phyloP scores from a whole-genome alignment of 176 grass and related monocot species.

The Juncus effusus region DNA sequence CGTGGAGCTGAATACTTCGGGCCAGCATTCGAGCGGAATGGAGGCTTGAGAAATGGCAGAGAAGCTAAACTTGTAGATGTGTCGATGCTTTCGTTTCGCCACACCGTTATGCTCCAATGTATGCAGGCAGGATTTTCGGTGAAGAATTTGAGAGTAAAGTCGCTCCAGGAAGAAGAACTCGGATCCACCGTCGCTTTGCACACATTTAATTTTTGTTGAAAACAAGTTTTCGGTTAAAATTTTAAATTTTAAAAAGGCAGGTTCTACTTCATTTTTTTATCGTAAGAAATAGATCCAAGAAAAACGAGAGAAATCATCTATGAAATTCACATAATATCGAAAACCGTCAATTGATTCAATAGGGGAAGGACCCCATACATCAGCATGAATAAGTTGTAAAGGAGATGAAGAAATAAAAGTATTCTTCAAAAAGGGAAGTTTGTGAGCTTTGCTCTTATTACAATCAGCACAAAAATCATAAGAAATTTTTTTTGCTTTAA shows the following conservation, averaged over 20 bases:
- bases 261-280: not conserved
- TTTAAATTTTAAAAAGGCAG: not conserved
- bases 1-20: not conserved
- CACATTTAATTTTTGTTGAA: not conserved
- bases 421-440: not conserved
- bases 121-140: constrained; percentile 8
- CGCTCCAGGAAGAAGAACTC: not conserved
- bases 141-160: not conserved
- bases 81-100: constrained; percentile 13
- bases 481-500: not conserved
- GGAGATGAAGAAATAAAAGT: not conserved
- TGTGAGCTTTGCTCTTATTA: not conserved
- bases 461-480: not conserved
- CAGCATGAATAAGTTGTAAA: constrained; percentile 1
- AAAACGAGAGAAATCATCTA: constrained; percentile 8
- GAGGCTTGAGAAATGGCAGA: not conserved
- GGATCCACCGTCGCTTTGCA: not conserved
- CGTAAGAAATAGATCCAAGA: not conserved
- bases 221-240: not conserved
- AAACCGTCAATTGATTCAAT: not conserved
- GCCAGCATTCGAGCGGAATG: not conserved
- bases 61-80: not conserved
- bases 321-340: constrained; percentile 1
- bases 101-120: not conserved
- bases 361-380: constrained; percentile 8